phyloP scores from a whole-genome alignment of 2,329 filamentous ascomycete species.

The Neocucurbitaria cava region DNA sequence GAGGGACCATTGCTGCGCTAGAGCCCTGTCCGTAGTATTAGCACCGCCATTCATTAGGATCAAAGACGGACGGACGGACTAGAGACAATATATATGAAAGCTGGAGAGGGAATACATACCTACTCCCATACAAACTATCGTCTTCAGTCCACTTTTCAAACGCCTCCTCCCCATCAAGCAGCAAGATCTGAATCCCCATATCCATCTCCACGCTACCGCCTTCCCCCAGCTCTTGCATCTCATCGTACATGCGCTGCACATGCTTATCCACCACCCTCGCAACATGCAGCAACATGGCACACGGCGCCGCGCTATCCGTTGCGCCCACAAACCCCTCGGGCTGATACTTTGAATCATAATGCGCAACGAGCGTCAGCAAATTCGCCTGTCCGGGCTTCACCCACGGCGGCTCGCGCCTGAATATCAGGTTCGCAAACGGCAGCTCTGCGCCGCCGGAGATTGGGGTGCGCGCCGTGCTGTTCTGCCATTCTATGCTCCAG shows the following conservation, averaged over 20 bases:
- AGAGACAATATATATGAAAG: too few relatives aligned
- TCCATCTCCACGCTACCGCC: constrained; percentile 72
- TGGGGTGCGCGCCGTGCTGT: constrained; percentile 86
- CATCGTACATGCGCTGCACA: constrained; percentile 81
- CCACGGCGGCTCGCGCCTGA: constrained; percentile 88
- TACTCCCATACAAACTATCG: constrained; percentile 88
- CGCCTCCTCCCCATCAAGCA: constrained; percentile 94
- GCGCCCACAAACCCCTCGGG: constrained; percentile 92
- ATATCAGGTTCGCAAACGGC: constrained; percentile 86
- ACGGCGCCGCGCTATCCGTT: constrained; percentile 91
- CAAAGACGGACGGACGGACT: too few relatives aligned
- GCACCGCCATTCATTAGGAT: not conserved
- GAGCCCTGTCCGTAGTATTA: constrained; percentile 53
- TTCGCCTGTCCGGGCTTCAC: constrained; percentile 75
- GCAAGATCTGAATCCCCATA: constrained; percentile 84
- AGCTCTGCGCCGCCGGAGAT: constrained; percentile 72
- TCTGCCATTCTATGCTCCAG: constrained; percentile 86
- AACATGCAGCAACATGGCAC: constrained; percentile 89
- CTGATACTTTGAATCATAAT: constrained; percentile 85
- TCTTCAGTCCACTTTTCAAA: constrained; percentile 79
- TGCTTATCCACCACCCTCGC: constrained; percentile 81
- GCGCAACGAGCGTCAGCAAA: constrained; percentile 84
- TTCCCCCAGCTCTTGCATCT: constrained; percentile 64
- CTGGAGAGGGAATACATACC: constrained; percentile 59
- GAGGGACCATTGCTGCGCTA: constrained; percentile 83